phyloP scores from a whole-genome alignment of 441 rosid genomes.

The Raphanus hybrid region DNA sequence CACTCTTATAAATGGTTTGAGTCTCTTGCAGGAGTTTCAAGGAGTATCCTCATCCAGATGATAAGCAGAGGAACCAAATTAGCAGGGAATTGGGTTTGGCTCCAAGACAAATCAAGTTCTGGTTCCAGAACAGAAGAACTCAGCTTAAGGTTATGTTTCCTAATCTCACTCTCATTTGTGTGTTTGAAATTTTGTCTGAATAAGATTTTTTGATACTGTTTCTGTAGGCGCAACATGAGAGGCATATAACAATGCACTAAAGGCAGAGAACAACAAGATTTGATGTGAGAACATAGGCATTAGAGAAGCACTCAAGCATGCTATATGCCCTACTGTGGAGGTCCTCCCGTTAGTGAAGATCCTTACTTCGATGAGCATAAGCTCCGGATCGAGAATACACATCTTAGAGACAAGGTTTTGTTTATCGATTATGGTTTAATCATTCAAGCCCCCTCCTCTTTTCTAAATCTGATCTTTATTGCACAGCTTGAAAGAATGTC shows the following conservation, averaged over 20 bases:
- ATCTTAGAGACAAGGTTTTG: slow-evolving; percentile 83
- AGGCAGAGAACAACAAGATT: slow-evolving; percentile 88
- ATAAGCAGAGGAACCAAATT: too few relatives aligned
- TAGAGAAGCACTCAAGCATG: slow-evolving; percentile 86
- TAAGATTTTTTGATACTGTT: neutral
- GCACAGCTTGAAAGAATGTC: slow-evolving; percentile 88
- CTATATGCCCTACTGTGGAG: slow-evolving; percentile 90
- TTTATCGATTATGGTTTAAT: neutral
- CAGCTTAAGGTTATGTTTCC: slow-evolving; percentile 75
- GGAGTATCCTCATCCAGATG: too few relatives aligned
- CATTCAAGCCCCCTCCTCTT: too few relatives aligned
- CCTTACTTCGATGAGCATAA: slow-evolving; percentile 83
- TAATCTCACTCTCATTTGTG: slow-evolving; percentile 1
- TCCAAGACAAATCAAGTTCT: too few relatives aligned
- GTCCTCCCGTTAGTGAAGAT: slow-evolving; percentile 78
- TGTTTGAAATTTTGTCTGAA: slow-evolving; percentile 10
- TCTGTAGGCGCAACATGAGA: slow-evolving; percentile 79
- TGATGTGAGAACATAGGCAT: slow-evolving; percentile 91
- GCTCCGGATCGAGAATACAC: slow-evolving; percentile 79
- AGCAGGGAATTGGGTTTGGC: too few relatives aligned
- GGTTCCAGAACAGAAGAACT: slow-evolving; percentile 35
- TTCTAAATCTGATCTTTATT: slow-evolving; percentile 5
- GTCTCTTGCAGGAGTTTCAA: too few relatives aligned
- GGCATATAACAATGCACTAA: slow-evolving; percentile 74
- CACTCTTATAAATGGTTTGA: too few relatives aligned